phyloP scores from a whole-genome alignment of 169 alveolate genomes.

The Cryptosporidium viatorum region DNA sequence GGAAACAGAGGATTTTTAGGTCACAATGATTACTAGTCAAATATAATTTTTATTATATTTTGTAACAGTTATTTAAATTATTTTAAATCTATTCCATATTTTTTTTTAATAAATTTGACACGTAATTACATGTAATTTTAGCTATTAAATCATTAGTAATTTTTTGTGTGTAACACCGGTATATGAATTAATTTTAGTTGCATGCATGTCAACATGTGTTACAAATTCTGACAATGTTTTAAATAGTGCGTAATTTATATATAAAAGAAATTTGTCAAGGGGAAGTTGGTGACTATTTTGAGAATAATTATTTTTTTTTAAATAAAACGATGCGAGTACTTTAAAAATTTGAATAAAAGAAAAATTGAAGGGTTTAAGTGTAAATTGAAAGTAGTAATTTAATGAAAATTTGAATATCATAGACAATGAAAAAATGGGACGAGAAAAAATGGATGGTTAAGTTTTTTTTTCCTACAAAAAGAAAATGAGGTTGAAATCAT shows the following conservation, averaged over 20 bases:
- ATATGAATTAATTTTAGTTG: neutral
- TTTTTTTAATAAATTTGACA: neutral
- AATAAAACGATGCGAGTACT: no score
- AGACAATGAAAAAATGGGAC: neutral
- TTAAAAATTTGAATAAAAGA: no score
- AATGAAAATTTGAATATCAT: no score
- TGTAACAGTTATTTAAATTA: neutral
- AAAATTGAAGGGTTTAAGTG: no score
- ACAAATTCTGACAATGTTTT: neutral
- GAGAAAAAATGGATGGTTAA: neutral
- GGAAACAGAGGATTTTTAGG: no score
- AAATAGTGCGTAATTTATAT: neutral
- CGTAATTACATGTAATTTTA: neutral
- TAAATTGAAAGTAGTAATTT: no score
- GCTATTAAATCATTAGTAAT: neutral
- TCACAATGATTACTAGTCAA: no score
- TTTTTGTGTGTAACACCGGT: neutral
- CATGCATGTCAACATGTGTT: neutral
- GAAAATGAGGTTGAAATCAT: neutral
- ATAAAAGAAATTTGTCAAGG: neutral
- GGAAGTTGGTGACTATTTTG: neutral
- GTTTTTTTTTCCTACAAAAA: neutral
- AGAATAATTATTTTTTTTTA: no score
- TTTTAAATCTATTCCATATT: neutral
- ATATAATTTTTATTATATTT: no score